Percentiles rank a stretch among this genome's conserved stretches.
Conservation (phyloP, 768 basidiomycete genomes). For the Phanerochaete sordida region DNA sequence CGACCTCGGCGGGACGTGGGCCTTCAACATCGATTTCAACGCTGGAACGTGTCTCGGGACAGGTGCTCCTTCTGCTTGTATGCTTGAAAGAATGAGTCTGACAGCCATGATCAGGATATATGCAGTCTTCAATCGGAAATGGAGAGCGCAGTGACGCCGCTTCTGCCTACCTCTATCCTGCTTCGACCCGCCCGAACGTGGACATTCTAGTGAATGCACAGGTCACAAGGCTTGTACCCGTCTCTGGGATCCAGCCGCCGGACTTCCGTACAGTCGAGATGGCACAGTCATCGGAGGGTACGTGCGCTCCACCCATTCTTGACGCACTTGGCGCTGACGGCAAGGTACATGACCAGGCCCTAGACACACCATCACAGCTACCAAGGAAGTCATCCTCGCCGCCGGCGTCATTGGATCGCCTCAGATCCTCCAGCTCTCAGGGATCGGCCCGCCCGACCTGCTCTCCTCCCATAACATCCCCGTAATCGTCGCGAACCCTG, state of each 20-base stretch:
- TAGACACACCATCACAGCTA: conserved; percentile 18
- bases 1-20: conserved; percentile 6
- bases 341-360: background rate
- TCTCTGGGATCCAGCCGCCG: background rate
- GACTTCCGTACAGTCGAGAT: conserved; percentile 5
- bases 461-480: conserved; percentile 16
- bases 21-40: conserved; percentile 17
- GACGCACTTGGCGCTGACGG: background rate
- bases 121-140: conserved; percentile 8
- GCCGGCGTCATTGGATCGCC: conserved; percentile 20
- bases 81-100: too few relatives aligned
- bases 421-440: conserved; percentile 26
- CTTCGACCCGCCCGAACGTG: conserved; percentile 11
- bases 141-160: conserved; percentile 13
- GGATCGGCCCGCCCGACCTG: conserved; percentile 32
- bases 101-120: background rate
- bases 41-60: conserved; percentile 14
- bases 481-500: conserved; percentile 29
- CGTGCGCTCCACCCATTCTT: background rate
- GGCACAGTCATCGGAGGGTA: background rate
- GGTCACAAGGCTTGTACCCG: conserved; percentile 15
- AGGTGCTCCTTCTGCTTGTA: background rate
- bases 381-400: conserved; percentile 26
- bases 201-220: conserved; percentile 19
- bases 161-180: conserved; percentile 12